A percentile compares a stretch with the other conserved stretches of the same genome.
phyloP scores from a whole-genome alignment of 2,329 filamentous ascomycete species.

The Colletotrichum lini region DNA sequence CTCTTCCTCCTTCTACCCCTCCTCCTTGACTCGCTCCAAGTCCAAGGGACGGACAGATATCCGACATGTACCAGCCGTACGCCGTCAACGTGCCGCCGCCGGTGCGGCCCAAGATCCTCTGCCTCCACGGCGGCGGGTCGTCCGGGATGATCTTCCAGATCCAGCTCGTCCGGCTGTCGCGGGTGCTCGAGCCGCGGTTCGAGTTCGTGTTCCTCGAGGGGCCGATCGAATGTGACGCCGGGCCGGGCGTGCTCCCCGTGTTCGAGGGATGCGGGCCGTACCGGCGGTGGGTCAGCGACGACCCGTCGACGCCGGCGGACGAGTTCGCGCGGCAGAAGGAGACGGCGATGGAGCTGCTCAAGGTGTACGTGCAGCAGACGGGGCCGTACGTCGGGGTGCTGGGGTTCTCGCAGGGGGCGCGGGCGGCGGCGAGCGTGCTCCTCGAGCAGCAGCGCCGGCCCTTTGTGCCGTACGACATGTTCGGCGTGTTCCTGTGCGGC shows the following conservation, averaged over 20 bases:
- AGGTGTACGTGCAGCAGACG: slow-evolving; percentile 34
- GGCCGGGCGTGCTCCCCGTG: slow-evolving; percentile 34
- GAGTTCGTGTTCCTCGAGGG: slow-evolving; percentile 35
- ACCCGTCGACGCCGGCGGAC: slow-evolving; percentile 25
- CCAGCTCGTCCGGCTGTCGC: slow-evolving; percentile 33
- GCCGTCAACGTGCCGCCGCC: slow-evolving; percentile 13
- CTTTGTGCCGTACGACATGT: slow-evolving; percentile 18
- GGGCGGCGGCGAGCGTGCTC: slow-evolving; percentile 33
- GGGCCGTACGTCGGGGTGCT: slow-evolving; percentile 34
- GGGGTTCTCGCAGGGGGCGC: slow-evolving; percentile 37
- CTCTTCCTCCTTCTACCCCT: no score
- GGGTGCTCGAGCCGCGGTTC: slow-evolving; percentile 26
- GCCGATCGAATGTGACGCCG: slow-evolving; percentile 28
- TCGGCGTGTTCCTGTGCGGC: slow-evolving; percentile 37
- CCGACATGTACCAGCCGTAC: slow-evolving; percentile 19
- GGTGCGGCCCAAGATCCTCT: slow-evolving; percentile 31
- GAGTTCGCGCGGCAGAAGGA: slow-evolving; percentile 35
- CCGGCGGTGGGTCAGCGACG: slow-evolving; percentile 38
- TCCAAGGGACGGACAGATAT: no score
- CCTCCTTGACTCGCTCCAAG: no score
- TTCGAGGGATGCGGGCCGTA: slow-evolving; percentile 37
- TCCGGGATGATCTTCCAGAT: slow-evolving; percentile 33
- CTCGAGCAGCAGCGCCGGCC: slow-evolving; percentile 38
- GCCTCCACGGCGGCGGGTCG: slow-evolving; percentile 38
- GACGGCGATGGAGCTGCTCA: slow-evolving; percentile 24